phyloP scores from a whole-genome alignment of 208 protist genomes.

The Plasmodiophora brassicae region DNA sequence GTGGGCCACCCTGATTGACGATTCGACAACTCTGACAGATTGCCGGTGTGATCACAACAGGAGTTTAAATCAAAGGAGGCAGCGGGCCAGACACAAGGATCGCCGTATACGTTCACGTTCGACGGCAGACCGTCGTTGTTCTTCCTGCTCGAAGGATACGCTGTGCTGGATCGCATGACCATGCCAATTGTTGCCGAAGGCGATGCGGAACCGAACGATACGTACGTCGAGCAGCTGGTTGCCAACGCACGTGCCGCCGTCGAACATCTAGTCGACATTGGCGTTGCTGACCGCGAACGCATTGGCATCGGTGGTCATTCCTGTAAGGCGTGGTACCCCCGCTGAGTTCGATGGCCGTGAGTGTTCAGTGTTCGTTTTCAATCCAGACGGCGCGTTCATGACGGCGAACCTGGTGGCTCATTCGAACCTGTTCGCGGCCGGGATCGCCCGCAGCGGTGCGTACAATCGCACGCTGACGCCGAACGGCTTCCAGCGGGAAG shows the following conservation, averaged over 20 bases:
- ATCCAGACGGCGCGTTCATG: slow-evolving; percentile 37
- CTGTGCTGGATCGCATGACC: slow-evolving; percentile 20
- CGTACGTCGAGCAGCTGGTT: slow-evolving; percentile 33
- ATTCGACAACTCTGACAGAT: too few relatives aligned
- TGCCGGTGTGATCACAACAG: too few relatives aligned
- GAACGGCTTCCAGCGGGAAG: slow-evolving; percentile 10
- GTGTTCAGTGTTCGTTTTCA: too few relatives aligned
- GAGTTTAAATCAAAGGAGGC: slow-evolving; percentile 7
- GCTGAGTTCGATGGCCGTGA: too few relatives aligned
- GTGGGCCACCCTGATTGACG: too few relatives aligned
- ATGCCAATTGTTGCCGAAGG: slow-evolving; percentile 31
- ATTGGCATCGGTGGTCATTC: slow-evolving; percentile 23
- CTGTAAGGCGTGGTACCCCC: too few relatives aligned
- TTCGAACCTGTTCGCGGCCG: not conserved
- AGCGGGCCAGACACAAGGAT: not conserved
- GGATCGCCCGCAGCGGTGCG: not conserved
- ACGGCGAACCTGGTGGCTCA: slow-evolving; percentile 25
- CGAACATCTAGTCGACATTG: not conserved
- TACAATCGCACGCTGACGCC: slow-evolving; percentile 36
- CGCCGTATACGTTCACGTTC: not conserved
- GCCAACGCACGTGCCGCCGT: slow-evolving; percentile 22
- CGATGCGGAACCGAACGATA: slow-evolving; percentile 28
- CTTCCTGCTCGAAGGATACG: slow-evolving; percentile 26
- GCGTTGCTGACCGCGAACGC: slow-evolving; percentile 12
- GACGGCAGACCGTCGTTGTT: not conserved